Conservation (phyloP, 495 filamentous ascomycete genomes). For the Zalerion maritima region DNA sequence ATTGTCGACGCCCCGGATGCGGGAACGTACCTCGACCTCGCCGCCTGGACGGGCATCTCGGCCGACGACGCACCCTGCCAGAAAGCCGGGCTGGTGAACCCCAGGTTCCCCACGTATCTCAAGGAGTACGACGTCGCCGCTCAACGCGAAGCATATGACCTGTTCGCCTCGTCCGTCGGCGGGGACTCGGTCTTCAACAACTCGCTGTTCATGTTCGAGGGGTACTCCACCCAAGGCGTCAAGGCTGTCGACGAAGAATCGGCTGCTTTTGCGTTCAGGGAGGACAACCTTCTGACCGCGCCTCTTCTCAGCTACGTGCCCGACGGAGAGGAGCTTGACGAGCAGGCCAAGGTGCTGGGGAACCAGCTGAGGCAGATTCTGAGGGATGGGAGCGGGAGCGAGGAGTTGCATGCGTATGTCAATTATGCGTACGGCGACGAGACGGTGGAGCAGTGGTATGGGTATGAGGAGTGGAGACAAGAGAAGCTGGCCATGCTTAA, state of each 20-base stretch:
- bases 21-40: conserved; percentile 32
- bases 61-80: conserved; percentile 25
- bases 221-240: conserved; percentile 35
- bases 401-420: conserved; percentile 34
- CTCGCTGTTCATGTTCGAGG: conserved; percentile 41
- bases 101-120: conserved; percentile 36
- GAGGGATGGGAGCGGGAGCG: conserved; percentile 18
- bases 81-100: conserved; percentile 29
- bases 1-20: conserved; percentile 15
- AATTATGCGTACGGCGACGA: conserved; percentile 49
- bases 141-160: conserved; percentile 23
- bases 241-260: conserved; percentile 16
- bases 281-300: conserved; percentile 28
- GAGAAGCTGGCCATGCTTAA: conserved; percentile 30
- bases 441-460: conserved; percentile 29
- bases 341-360: conserved; percentile 20
- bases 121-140: conserved; percentile 28
- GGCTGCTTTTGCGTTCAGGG: conserved; percentile 30
- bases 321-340: conserved; percentile 18
- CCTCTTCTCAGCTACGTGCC: conserved; percentile 26
- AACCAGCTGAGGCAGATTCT: conserved; percentile 28
- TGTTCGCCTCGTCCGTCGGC: conserved; percentile 20
- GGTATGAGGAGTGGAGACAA: conserved; percentile 34
- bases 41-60: conserved; percentile 26
- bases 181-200: conserved; percentile 9